Conservation (phyloP, 345 rosid species). For the Eucalyptus rudis region DNA sequence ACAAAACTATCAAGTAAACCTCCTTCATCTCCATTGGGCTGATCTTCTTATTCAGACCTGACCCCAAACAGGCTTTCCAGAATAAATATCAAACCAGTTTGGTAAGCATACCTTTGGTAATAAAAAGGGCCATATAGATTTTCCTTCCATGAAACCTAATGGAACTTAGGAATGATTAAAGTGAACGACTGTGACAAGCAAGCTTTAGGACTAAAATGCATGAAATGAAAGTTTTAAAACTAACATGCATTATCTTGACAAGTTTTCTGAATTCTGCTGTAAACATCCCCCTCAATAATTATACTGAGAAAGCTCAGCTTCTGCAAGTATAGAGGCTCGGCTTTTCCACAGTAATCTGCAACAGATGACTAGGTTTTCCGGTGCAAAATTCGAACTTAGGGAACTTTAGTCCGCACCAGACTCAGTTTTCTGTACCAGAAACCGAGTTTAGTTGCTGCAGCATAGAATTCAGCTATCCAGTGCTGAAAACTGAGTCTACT, state of each 20-base stretch:
- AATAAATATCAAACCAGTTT: background rate
- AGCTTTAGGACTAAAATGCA: background rate
- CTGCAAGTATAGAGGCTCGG: background rate
- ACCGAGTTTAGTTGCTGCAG: background rate
- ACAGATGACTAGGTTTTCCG: background rate
- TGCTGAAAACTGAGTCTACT: background rate
- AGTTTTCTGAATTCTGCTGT: background rate
- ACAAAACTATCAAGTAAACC: background rate
- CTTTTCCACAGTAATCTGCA: background rate
- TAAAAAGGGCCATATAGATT: background rate
- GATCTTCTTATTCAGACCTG: background rate
- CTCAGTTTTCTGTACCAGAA: background rate
- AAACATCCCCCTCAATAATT: background rate
- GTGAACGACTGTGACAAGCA: background rate
- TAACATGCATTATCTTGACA: background rate
- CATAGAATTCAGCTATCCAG: background rate
- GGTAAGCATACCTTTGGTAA: background rate
- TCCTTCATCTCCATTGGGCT: background rate
- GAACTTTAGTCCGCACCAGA: background rate
- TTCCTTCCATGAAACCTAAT: background rate
- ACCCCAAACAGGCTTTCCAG: background rate
- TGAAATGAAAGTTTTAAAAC: background rate
- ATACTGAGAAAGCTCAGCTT: background rate
- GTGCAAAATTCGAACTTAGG: background rate
- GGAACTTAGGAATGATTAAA: background rate